phyloP scores from a whole-genome alignment of 371 early-diverging fungal genomes.

The Batrachochytrium dendrobatidis region DNA sequence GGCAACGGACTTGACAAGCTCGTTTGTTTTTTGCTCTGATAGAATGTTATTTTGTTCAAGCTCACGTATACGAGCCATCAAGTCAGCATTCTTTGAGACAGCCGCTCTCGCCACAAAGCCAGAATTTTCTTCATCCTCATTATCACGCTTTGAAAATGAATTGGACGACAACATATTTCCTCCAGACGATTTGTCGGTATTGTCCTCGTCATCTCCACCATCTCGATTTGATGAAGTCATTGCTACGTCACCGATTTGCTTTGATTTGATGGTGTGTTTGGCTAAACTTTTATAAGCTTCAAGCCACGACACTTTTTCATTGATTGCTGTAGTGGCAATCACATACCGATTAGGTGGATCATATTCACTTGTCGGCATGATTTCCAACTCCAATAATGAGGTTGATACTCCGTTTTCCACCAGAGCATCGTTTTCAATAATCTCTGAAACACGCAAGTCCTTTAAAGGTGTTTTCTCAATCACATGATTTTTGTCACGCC shows the following conservation, averaged over 20 bases:
- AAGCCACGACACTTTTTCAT: slow-evolving; percentile 36
- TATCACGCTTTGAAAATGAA: neutral
- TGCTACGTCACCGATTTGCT: slow-evolving; percentile 29
- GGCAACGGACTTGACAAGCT: too few relatives aligned
- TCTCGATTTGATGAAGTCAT: slow-evolving; percentile 5
- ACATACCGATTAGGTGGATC: slow-evolving; percentile 28
- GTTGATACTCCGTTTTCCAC: neutral
- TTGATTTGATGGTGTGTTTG: slow-evolving; percentile 21
- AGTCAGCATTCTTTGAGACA: neutral
- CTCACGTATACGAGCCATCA: neutral
- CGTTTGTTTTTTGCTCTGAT: too few relatives aligned
- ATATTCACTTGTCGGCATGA: slow-evolving; percentile 21
- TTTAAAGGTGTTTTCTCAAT: slow-evolving; percentile 36
- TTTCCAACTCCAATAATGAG: slow-evolving; percentile 34
- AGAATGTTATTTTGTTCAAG: neutral
- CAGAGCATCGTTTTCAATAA: slow-evolving; percentile 21
- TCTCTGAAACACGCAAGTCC: slow-evolving; percentile 37
- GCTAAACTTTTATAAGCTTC: slow-evolving; percentile 35
- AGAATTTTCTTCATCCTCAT: neutral
- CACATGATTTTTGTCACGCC: slow-evolving; percentile 39
- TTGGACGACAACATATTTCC: neutral
- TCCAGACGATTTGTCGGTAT: neutral
- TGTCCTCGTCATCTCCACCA: slow-evolving; percentile 23
- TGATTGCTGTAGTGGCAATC: slow-evolving; percentile 14
- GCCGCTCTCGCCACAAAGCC: neutral